These are phyloP conservation scores for Boletus eberwhitei DNA, from an alignment of 768 basidiomycete species.

Conservation along the genomic window DNA sequence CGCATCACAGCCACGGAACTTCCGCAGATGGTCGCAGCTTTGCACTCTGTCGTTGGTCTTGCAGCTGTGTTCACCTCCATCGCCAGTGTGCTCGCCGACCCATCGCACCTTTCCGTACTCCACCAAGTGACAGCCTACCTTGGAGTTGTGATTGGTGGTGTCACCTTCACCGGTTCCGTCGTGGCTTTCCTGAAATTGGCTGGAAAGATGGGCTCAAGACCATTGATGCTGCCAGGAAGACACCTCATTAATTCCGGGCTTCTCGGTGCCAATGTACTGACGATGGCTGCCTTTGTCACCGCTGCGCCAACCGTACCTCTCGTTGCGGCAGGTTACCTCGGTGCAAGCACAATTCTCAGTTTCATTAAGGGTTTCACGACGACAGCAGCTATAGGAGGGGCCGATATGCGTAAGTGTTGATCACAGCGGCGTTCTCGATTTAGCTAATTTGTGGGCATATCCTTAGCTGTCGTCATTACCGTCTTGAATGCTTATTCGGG, in stretches of 20 bases:
- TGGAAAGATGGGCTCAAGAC: conserved; percentile 73
- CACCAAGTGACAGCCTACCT: conserved; percentile 85
- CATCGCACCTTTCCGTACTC: conserved; percentile 63
- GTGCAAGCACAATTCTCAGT: conserved; percentile 69
- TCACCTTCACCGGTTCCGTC: conserved; percentile 88
- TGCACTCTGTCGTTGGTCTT: conserved; percentile 88
- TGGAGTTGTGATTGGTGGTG: conserved; percentile 81
- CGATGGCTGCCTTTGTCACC: conserved; percentile 76
- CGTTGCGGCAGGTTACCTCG: conserved; percentile 75
- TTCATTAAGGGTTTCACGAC: conserved; percentile 86
- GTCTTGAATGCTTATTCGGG: conserved; percentile 90
- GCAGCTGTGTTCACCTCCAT: conserved; percentile 87
- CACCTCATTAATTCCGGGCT: conserved; percentile 72
- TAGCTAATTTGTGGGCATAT: conserved; percentile 5
- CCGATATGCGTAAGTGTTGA: conserved; percentile 78
- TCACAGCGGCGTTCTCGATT: neutral
- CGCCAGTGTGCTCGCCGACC: conserved; percentile 72
- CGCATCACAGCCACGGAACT: conserved; percentile 86
- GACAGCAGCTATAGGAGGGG: conserved; percentile 89
- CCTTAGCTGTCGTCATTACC: conserved; percentile 80
- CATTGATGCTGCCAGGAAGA: conserved; percentile 69
- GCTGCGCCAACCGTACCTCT: conserved; percentile 67
- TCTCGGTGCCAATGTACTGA: conserved; percentile 65
- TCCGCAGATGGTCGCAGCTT: conserved; percentile 76
- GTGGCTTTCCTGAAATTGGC: conserved; percentile 88